Evolutionary conservation across 305 asterid genomes (phyloP).

Genomic region (Euphrasia arctica): DNA sequence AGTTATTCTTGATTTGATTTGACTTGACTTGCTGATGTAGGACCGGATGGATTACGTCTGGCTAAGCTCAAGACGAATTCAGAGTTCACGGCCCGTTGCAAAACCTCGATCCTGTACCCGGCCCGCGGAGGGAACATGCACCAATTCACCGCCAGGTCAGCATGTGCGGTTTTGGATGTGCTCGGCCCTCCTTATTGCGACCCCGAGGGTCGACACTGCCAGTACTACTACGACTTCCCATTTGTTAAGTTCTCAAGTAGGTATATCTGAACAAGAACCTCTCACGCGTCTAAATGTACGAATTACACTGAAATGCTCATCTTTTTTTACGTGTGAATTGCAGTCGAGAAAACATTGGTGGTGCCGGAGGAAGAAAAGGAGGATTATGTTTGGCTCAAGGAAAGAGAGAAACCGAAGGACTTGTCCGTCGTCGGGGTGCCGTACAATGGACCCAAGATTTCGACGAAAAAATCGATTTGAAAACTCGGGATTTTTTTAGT

Average conservation of each 20-base stretch:
- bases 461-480: slow-evolving; percentile 31
- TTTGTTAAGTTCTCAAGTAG: slow-evolving; percentile 45
- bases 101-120: slow-evolving; percentile 68
- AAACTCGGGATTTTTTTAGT: neutral
- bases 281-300: neutral
- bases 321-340: neutral
- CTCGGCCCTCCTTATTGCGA: slow-evolving; percentile 91
- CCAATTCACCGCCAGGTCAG: slow-evolving; percentile 68
- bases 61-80: slow-evolving; percentile 66
- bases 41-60: slow-evolving; percentile 34
- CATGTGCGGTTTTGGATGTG: slow-evolving; percentile 86
- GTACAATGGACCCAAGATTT: slow-evolving; percentile 69
- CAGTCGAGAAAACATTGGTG: slow-evolving; percentile 32
- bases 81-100: slow-evolving; percentile 56
- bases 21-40: slow-evolving; percentile 14
- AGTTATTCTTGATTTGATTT: neutral
- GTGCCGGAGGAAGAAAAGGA: slow-evolving; percentile 35
- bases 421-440: slow-evolving; percentile 40
- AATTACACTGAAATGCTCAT: neutral
- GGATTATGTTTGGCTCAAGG: slow-evolving; percentile 69
- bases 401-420: slow-evolving; percentile 69
- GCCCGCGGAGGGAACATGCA: slow-evolving; percentile 87
- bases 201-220: slow-evolving; percentile 81
- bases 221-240: slow-evolving; percentile 62
- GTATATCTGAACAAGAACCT: slow-evolving; percentile 2